Base-by-base conservation (phyloP, 768 basidiomycete genomes). In the Termitomyces sp. region DNA sequence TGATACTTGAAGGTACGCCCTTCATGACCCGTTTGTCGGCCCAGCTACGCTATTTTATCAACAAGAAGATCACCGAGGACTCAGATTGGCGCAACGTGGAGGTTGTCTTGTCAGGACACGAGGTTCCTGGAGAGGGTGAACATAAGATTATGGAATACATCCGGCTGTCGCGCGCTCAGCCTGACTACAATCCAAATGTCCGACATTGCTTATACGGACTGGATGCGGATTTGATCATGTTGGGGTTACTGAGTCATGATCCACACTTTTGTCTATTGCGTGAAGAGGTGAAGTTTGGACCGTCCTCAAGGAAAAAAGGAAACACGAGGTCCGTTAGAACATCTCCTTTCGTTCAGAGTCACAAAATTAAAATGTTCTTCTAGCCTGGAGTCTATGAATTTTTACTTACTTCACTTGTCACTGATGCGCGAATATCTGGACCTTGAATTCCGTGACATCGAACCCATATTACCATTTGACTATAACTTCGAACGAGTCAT, bases 111-210 rank as follows among this genome's bases (percentile, higher is more conserved):
- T 96, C 93, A 29, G 97, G 97, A 12, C 94, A 98, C 71, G 96
- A 99, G 65, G 95, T 98, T 3, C 97, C 97, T 0, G 97, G 97
- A 63, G 97, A 99, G 73, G 97, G 97, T 59, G 97, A 99, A 69
- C 97, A 99, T 83, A 99, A 99, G 79, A 95, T 99, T 64, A 98
- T 98, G 91, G 97, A 98, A 70, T 99, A 95, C 73, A 98, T 99
- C 69, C 88, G 97, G 39, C 74, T 94, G 59, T 87, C 90, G 53
- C 90, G 95, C 64, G 95, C 97, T 31, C 97, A 98, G 71, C 92
- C 90, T 8, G 88, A 92, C 69, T 95, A 98, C 76, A 90, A 97
- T 73, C 92, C 96, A 4, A 98, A 98, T 72, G 83, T 94, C 55
- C 88, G 97, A 63, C 97, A 99, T 73, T 99, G 97, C 74, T 77